phyloP scores from a whole-genome alignment of 75 land plant genomes.

The Picea sitchensis region DNA sequence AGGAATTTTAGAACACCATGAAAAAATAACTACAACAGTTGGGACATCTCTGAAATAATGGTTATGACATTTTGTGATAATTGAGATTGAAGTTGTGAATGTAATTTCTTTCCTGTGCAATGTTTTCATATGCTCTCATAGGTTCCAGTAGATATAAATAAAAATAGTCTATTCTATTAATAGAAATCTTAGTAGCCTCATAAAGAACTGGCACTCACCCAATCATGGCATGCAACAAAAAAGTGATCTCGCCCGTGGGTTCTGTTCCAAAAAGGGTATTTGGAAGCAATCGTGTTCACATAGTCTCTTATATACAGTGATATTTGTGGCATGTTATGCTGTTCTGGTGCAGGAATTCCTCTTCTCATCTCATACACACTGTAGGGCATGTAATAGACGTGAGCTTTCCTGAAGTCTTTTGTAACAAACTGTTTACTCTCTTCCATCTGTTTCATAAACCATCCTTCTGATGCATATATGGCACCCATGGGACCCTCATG shows the following conservation, averaged over 20 bases:
- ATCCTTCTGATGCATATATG: slow-evolving; percentile 63
- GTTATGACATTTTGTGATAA: too few species aligned
- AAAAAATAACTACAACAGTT: too few species aligned
- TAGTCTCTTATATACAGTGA: slow-evolving; percentile 34
- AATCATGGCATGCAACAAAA: slow-evolving; percentile 65
- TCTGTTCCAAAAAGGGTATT: slow-evolving; percentile 64
- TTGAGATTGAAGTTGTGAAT: too few species aligned
- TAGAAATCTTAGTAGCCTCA: too few species aligned
- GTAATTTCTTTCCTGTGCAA: too few species aligned
- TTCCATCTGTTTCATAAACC: slow-evolving; percentile 53
- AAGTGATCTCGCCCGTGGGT: slow-evolving; percentile 61
- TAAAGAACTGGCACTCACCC: slow-evolving; percentile 35
- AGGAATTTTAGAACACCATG: too few species aligned
- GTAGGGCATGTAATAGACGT: slow-evolving; percentile 54
- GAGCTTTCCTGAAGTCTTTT: slow-evolving; percentile 39
- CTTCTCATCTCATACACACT: slow-evolving; percentile 35
- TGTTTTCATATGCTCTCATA: too few species aligned
- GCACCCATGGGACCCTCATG: slow-evolving; percentile 36
- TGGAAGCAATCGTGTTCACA: slow-evolving; percentile 26
- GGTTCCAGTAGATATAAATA: too few species aligned
- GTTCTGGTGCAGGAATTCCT: slow-evolving; percentile 35
- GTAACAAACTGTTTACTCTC: slow-evolving; percentile 22
- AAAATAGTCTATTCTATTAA: too few species aligned
- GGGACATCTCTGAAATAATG: too few species aligned
- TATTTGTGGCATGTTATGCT: slow-evolving; percentile 25